Evolutionary conservation across 805 yeast genomes (phyloP).

Genomic region (Kuraishia ogatae): DNA sequence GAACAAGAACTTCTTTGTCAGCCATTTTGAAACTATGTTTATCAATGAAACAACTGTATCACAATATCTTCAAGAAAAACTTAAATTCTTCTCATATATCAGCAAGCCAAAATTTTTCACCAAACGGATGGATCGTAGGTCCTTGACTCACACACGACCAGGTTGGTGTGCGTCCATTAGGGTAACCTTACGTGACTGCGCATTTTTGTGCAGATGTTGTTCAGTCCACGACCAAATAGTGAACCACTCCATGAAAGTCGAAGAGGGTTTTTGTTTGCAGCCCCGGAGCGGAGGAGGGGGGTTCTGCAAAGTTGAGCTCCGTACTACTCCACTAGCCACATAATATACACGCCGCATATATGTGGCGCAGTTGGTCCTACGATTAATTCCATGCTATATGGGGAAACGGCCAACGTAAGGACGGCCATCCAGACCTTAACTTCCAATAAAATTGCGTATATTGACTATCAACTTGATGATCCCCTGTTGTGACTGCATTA

Average conservation of each 20-base stretch:
- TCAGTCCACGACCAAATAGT: background rate
- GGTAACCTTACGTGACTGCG: background rate
- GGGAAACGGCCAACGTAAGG: too few relatives aligned
- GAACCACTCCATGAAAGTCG: background rate
- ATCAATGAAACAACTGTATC: background rate
- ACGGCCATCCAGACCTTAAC: too few relatives aligned
- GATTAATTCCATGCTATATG: too few relatives aligned
- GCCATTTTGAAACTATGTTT: conserved; percentile 3
- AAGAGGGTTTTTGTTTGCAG: too few relatives aligned
- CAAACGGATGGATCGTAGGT: background rate
- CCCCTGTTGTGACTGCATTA: too few relatives aligned
- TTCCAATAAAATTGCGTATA: too few relatives aligned
- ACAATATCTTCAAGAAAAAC: background rate
- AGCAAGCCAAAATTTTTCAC: conserved; percentile 1
- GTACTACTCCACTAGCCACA: too few relatives aligned
- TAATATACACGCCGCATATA: too few relatives aligned
- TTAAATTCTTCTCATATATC: background rate
- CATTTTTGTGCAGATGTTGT: background rate
- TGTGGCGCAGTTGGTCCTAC: too few relatives aligned
- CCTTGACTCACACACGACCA: background rate
- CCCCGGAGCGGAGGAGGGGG: too few relatives aligned
- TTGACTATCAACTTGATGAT: too few relatives aligned
- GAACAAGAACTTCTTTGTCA: conserved; percentile 87
- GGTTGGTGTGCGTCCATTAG: background rate
- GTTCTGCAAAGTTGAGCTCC: too few relatives aligned